Base-by-base conservation (phyloP, 2,329 filamentous ascomycete genomes). In the Podosphaera fusca region DNA sequence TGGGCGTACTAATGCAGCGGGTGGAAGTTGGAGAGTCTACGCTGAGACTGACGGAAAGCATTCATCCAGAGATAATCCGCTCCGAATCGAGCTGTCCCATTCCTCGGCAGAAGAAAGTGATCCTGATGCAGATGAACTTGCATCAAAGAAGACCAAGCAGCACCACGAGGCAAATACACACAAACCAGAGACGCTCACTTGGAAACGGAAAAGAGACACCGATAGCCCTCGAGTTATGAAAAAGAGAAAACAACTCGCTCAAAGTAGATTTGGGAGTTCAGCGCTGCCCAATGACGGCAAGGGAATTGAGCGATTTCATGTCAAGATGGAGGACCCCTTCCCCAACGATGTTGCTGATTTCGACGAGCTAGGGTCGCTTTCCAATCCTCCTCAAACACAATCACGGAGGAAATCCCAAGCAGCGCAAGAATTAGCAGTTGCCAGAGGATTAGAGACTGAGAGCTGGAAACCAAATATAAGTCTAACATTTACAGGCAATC, bases 1-100 rank as follows among this genome's bases (percentile, higher is more conserved):
- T 0, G 80, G 83, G 0, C 76, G 85, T 51, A 79, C 77, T 47
- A 87, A 87, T 65, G 75, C 77, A 0, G 84, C 85, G 1, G 80
- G 79, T 30, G 88, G 86, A 1, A 86, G 84, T 4, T 94, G 87
- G 80, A 79, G 80, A 63, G 76, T 88, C 30, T 94, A 94, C 66
- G 78, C 83, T 4, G 81, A 81, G 69, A 73, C 70, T 31, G 73
- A 75, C 56, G 33, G 51, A 3, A 77, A 57, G 59, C 64, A 59
- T 56, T 12, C 52, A n/a, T 46, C 40, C 45, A 59, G 58, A 2
- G 63, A 66, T 42, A 66, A 75, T 29, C 80, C 80, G 3, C 65
- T 84, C n/a, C 31, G 38, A 6, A 42, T 42, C 38, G 38, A 42
- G 38, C 3, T 14, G 38, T 42, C n/a, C 38, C 38, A 42, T 12